phyloP scores from a whole-genome alignment of 2,329 filamentous ascomycete genomes.

The Aspergillus aculeatus region DNA sequence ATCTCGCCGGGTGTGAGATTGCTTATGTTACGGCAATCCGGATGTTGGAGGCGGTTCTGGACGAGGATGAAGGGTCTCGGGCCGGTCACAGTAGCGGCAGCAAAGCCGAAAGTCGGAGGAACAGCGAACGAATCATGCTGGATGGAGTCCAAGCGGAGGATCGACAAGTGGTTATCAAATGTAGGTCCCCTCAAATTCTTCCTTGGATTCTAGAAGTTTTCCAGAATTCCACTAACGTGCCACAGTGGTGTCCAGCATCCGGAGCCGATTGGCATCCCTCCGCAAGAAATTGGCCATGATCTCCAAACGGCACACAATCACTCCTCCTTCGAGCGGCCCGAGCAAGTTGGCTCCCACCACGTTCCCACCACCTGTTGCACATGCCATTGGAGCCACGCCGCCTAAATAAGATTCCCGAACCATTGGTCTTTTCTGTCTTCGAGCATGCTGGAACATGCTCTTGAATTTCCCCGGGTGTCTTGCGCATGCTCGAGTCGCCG shows the following conservation, averaged over 20 bases:
- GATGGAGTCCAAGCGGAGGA: slow-evolving; percentile 49
- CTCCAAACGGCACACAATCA: slow-evolving; percentile 43
- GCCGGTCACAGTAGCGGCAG: slow-evolving; percentile 24
- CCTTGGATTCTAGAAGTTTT: background rate
- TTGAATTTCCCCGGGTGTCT: too few species aligned
- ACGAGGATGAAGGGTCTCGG: slow-evolving; percentile 65
- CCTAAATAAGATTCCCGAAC: slow-evolving; percentile 26
- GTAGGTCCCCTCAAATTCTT: slow-evolving; percentile 38
- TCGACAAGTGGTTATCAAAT: slow-evolving; percentile 49
- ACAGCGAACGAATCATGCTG: slow-evolving; percentile 38
- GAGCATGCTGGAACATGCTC: slow-evolving; percentile 20
- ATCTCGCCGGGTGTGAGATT: slow-evolving; percentile 82
- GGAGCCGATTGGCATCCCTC: slow-evolving; percentile 46
- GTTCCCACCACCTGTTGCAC: slow-evolving; percentile 31
- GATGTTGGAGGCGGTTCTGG: slow-evolving; percentile 92
- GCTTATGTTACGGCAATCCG: slow-evolving; percentile 90
- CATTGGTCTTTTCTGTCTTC: slow-evolving; percentile 1
- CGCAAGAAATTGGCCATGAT: slow-evolving; percentile 52
- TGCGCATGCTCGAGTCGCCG: too few species aligned
- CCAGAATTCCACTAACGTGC: slow-evolving; percentile 22
- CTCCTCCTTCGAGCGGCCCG: slow-evolving; percentile 32
- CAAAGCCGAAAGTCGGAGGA: slow-evolving; percentile 27
- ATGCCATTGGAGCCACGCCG: slow-evolving; percentile 34
- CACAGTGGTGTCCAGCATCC: slow-evolving; percentile 51
- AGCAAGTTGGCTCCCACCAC: slow-evolving; percentile 32